Percentiles rank a stretch among this genome's conserved stretches.
Conservation (phyloP, 1,284 basidiomycete genomes). For the Naganishia liquefaciens region DNA sequence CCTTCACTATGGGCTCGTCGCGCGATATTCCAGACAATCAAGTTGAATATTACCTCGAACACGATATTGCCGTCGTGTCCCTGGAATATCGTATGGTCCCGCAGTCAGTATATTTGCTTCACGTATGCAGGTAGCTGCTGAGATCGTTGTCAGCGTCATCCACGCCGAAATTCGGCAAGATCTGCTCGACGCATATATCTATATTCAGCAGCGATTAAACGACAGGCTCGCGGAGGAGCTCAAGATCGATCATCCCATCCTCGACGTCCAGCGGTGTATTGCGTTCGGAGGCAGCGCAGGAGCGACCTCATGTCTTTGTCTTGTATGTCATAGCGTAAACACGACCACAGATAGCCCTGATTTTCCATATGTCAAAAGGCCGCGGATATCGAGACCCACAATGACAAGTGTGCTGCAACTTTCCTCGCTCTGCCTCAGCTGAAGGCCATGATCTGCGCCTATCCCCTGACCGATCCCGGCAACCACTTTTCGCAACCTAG, state of each 20-base stretch:
- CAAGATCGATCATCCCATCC: neutral
- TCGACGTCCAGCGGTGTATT: slow-evolving; percentile 12
- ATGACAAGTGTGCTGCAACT: neutral
- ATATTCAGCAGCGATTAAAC: slow-evolving; percentile 24
- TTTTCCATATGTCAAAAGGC: slow-evolving; percentile 1
- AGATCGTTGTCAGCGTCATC: slow-evolving; percentile 7
- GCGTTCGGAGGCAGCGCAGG: slow-evolving; percentile 35
- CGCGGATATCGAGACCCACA: slow-evolving; percentile 16
- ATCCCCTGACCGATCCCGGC: slow-evolving; percentile 19
- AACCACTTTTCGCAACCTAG: slow-evolving; percentile 14
- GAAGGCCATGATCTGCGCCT: slow-evolving; percentile 18
- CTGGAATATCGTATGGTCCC: slow-evolving; percentile 38
- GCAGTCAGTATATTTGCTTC: slow-evolving; percentile 16
- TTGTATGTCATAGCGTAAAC: slow-evolving; percentile 2
- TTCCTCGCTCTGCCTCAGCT: neutral
- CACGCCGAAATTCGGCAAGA: slow-evolving; percentile 31
- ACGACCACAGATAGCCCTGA: neutral
- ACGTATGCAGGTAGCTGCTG: neutral
- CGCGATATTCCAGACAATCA: slow-evolving; percentile 34
- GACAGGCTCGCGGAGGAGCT: neutral
- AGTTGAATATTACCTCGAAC: slow-evolving; percentile 32
- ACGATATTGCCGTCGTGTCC: slow-evolving; percentile 35
- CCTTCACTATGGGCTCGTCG: slow-evolving; percentile 32
- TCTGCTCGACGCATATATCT: slow-evolving; percentile 34
- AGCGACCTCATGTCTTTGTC: slow-evolving; percentile 21